Conservation (phyloP, 495 filamentous ascomycete species). For the Penicillium macrosclerotiorum region DNA sequence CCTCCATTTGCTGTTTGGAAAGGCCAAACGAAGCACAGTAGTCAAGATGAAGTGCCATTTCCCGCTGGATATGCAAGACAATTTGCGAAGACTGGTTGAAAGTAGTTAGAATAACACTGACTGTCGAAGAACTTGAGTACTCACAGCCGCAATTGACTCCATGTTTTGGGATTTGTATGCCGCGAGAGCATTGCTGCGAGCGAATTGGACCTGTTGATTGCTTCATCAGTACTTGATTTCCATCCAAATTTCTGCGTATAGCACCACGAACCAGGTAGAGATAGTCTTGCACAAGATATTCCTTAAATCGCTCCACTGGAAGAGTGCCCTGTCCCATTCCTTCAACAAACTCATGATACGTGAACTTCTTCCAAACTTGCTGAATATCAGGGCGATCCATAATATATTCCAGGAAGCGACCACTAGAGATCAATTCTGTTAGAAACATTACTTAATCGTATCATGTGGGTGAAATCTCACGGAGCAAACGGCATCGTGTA, state of each 20-base stretch:
- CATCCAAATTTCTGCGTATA: background rate
- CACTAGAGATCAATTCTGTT: conserved; percentile 44
- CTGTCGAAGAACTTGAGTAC: conserved; percentile 13
- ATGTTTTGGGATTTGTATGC: conserved; percentile 77
- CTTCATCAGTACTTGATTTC: background rate
- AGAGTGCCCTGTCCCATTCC: conserved; percentile 73
- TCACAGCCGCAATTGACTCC: conserved; percentile 64
- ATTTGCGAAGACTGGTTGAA: conserved; percentile 61
- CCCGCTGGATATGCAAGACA: conserved; percentile 70
- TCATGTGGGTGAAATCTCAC: conserved; percentile 36
- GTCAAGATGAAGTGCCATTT: conserved; percentile 75
- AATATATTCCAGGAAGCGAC: conserved; percentile 79
- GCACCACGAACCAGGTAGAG: conserved; percentile 67
- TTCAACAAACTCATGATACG: conserved; percentile 76
- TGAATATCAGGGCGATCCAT: conserved; percentile 73
- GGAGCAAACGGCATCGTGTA: conserved; percentile 77
- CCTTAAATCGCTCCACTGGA: conserved; percentile 70
- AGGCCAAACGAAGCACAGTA: conserved; percentile 82
- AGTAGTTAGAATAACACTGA: background rate
- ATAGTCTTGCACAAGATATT: conserved; percentile 88
- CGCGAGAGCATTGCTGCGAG: conserved; percentile 77
- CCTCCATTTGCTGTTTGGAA: conserved; percentile 70
- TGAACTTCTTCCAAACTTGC: conserved; percentile 66
- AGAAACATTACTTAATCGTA: background rate
- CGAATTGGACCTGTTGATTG: conserved; percentile 68